These are phyloP conservation scores for Metarhizium humberi DNA, from an alignment of 2,329 filamentous ascomycete species.

Conservation along the genomic window DNA sequence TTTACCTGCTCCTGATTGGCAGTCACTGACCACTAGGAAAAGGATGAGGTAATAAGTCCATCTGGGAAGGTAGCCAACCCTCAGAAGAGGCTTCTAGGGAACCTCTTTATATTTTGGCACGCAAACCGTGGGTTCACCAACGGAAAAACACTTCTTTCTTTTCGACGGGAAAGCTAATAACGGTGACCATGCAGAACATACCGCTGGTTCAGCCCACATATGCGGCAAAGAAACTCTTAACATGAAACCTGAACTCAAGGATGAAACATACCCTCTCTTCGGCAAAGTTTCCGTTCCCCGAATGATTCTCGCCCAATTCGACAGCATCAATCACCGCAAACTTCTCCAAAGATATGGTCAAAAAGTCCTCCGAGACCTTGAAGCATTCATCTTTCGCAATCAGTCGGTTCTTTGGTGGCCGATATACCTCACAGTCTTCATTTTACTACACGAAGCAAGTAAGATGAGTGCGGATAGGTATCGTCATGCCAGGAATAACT, in stretches of 20 bases:
- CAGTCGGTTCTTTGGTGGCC: slow-evolving; percentile 21
- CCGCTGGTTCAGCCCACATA: slow-evolving; percentile 34
- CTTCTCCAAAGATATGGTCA: slow-evolving; percentile 25
- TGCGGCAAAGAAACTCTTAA: slow-evolving; percentile 29
- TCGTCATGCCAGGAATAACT: slow-evolving; percentile 31
- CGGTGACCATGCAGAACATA: slow-evolving; percentile 26
- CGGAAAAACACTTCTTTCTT: background rate
- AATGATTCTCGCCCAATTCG: slow-evolving; percentile 36
- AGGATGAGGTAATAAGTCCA: slow-evolving; percentile 1
- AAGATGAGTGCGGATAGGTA: slow-evolving; percentile 29
- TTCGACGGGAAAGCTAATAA: background rate
- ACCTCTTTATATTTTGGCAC: slow-evolving; percentile 36
- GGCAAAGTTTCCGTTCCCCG: slow-evolving; percentile 30
- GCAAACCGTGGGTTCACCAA: slow-evolving; percentile 31
- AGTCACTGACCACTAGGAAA: background rate
- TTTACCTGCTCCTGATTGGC: background rate
- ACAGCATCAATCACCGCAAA: slow-evolving; percentile 28
- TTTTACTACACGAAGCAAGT: slow-evolving; percentile 33
- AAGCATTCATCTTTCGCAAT: slow-evolving; percentile 23
- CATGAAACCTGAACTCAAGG: slow-evolving; percentile 24
- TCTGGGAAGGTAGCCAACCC: slow-evolving; percentile 7
- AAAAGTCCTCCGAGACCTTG: slow-evolving; percentile 24
- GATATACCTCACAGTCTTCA: slow-evolving; percentile 30
- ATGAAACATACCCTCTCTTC: slow-evolving; percentile 28
- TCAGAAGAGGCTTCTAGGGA: slow-evolving; percentile 27